phyloP scores from a whole-genome alignment of 2,329 filamentous ascomycete species.

The Diaporthe sp. region DNA sequence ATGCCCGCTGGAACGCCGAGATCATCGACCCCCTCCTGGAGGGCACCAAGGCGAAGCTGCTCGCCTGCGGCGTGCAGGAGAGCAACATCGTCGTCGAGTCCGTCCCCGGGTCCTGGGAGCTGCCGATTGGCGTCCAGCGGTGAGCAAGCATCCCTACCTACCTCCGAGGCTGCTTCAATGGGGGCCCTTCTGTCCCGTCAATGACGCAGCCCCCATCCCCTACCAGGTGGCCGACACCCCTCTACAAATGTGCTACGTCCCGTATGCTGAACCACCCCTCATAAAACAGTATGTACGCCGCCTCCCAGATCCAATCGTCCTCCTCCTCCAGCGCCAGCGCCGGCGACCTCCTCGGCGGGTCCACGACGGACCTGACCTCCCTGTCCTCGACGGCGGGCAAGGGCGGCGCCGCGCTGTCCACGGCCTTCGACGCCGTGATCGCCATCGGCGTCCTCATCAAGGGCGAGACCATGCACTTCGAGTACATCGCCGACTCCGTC shows the following conservation, averaged over 20 bases:
- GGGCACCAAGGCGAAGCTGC: slow-evolving; percentile 82
- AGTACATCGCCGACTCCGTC: slow-evolving; percentile 95
- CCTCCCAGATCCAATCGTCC: slow-evolving; percentile 85
- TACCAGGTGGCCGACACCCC: slow-evolving; percentile 17
- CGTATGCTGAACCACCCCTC: not conserved
- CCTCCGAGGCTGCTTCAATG: not conserved
- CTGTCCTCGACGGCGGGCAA: slow-evolving; percentile 40
- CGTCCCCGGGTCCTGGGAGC: slow-evolving; percentile 94
- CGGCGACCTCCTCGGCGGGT: slow-evolving; percentile 79
- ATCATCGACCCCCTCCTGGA: slow-evolving; percentile 88
- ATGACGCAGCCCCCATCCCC: not conserved
- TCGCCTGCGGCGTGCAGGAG: slow-evolving; percentile 82
- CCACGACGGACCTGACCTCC: slow-evolving; percentile 73
- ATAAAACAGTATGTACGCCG: slow-evolving; percentile 70
- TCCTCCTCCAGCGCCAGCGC: slow-evolving; percentile 67
- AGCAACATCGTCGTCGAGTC: slow-evolving; percentile 90
- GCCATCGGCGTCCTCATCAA: slow-evolving; percentile 98
- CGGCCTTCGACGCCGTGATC: slow-evolving; percentile 91
- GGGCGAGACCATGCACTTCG: slow-evolving; percentile 99
- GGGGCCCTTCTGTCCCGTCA: not conserved
- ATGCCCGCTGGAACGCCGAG: slow-evolving; percentile 92
- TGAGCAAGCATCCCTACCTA: slow-evolving; percentile 50
- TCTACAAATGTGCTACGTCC: slow-evolving; percentile 26
- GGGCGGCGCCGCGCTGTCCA: slow-evolving; percentile 53
- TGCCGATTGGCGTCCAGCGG: slow-evolving; percentile 90